These are phyloP conservation scores for Blepharisma stoltei DNA, from an alignment of 73 alveolate species.

Conservation along the genomic window DNA sequence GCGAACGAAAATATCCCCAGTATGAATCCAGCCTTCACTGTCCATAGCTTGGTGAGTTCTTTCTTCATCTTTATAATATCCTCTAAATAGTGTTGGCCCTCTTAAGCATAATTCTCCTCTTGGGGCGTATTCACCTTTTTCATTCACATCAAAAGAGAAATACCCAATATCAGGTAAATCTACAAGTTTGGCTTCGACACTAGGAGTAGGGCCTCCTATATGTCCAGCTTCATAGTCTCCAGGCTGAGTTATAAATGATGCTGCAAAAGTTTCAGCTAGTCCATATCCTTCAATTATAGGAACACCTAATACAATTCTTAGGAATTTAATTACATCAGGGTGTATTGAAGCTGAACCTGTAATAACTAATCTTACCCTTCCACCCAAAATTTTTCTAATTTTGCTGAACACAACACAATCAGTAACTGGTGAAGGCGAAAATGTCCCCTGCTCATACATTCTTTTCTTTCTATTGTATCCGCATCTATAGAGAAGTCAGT, in stretches of 20 bases:
- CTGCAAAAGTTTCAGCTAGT: constrained; percentile 88
- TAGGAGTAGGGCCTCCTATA: constrained; percentile 75
- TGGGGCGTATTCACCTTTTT: constrained; percentile 71
- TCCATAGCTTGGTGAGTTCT: constrained; percentile 71
- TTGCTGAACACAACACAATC: constrained; percentile 77
- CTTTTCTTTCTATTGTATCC: constrained; percentile 63
- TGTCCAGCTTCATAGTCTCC: constrained; percentile 72
- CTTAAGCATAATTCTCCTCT: constrained; percentile 87
- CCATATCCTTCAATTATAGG: constrained; percentile 93
- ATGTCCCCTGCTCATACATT: constrained; percentile 44
- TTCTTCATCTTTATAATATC: constrained; percentile 72
- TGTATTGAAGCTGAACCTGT: constrained; percentile 90
- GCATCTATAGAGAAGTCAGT: constrained; percentile 53
- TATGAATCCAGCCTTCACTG: constrained; percentile 91
- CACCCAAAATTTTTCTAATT: constrained; percentile 77
- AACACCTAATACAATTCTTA: constrained; percentile 60
- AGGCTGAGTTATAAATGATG: constrained; percentile 49
- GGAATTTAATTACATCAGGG: constrained; percentile 67
- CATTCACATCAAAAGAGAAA: constrained; percentile 59
- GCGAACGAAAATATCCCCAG: constrained; percentile 90
- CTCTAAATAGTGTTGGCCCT: constrained; percentile 75
- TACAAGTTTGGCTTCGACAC: constrained; percentile 63
- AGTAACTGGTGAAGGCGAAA: constrained; percentile 55
- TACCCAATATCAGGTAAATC: constrained; percentile 84
- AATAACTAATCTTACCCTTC: constrained; percentile 74